Evolutionary conservation across 306 rosid species (phyloP), one percentile per base, ranked within the genome.

Genomic region (Ziziphus jujuba): DNA sequence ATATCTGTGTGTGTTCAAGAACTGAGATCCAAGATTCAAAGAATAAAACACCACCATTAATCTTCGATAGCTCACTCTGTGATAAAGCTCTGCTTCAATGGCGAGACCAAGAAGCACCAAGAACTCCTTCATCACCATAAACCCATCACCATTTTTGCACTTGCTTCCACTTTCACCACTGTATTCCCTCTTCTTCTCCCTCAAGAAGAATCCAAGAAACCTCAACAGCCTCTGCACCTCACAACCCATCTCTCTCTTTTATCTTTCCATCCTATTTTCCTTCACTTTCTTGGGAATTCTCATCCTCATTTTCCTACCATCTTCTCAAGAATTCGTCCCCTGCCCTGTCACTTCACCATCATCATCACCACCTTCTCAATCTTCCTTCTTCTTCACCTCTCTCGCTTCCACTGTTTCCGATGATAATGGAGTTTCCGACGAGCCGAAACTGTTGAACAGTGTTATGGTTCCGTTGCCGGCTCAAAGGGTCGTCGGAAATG

Each of bases 391-490:
- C 65, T 24, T 72, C 0, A 58, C 80, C 13, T 68, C 79, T 0
- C 78, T 82, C 31, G 75, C 67, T 20, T 63, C 76, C 2, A 50
- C 50, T 2, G 47, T 20, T 44, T 56, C 76, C 28, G 33, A 28
- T 28, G 15, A 9, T 55, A 11, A 53, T 33, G 59, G 67, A 2
- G 40, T 43, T 31, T 75, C 49, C 22, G 67, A 61, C 0, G 68
- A 25, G 57, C 81, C 75, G 10, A 70, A 38, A 19, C 69, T 74
- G 6, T 63, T 81, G 6, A 28, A 31, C 19, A 56, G 66, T 11
- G 67, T 38, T 2, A 74, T 82, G 77, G 80, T 77, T 52, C 87
- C 87, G 0, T 60, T 85, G 9, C 87, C 90, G 0, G 73, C 81
- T 16, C 85, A 69, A 5, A 65, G 75, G 45, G 19, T 59, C 6